A percentile compares a stretch with the other conserved stretches of the same genome.
phyloP scores from a whole-genome alignment of 768 basidiomycete genomes.

The Boletus tomentosulus region DNA sequence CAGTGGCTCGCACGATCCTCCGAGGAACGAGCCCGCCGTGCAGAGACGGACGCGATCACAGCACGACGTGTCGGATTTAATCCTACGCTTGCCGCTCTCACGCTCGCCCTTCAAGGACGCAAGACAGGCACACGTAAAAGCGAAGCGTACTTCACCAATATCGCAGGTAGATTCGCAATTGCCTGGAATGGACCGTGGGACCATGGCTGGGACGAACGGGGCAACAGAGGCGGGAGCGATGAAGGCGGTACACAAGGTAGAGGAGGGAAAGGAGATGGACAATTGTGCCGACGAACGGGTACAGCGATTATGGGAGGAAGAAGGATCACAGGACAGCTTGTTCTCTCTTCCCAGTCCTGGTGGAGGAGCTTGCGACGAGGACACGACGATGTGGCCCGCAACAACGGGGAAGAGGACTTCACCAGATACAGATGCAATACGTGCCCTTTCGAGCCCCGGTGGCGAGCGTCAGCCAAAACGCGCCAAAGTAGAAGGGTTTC shows the following conservation, averaged over 20 bases:
- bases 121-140: constrained; percentile 27
- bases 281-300: background rate
- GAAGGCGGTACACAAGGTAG: background rate
- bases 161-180: constrained; percentile 1
- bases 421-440: constrained; percentile 20
- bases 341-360: constrained; percentile 19
- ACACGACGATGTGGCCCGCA: constrained; percentile 1
- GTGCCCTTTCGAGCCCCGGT: constrained; percentile 9
- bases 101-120: constrained; percentile 54
- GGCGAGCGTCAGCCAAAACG: constrained; percentile 23
- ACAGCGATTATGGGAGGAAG: constrained; percentile 8
- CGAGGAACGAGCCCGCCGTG: background rate
- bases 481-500: constrained; percentile 20
- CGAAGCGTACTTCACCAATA: constrained; percentile 26
- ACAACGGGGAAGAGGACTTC: constrained; percentile 29
- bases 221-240: background rate
- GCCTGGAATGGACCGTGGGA: background rate
- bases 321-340: constrained; percentile 38
- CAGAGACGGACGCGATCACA: constrained; percentile 47
- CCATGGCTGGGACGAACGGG: background rate
- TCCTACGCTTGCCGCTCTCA: constrained; percentile 41
- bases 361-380: background rate
- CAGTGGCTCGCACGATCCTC: background rate
- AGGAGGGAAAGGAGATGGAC: constrained; percentile 1
- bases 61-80: constrained; percentile 42